Evolutionary conservation across 805 yeast species (phyloP), one percentile per base, ranked within the genome.

Genomic region (Cyberlindnera petersonii): DNA sequence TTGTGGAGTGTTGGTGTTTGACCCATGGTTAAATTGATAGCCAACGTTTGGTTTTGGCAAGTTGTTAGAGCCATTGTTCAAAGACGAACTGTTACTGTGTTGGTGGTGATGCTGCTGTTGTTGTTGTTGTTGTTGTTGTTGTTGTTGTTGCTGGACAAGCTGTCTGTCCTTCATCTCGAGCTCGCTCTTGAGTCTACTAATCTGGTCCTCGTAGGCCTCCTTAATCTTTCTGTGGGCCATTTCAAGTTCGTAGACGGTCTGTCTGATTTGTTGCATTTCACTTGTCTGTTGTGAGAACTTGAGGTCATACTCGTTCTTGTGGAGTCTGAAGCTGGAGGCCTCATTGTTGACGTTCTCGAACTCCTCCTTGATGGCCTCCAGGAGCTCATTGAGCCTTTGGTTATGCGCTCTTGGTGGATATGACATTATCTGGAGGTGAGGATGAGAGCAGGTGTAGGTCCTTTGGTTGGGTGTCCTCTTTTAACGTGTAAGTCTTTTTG

Each of bases 201-300:
- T 84, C 65, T 91, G 98, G 55, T 86, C 95, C 63, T 91, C 97
- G 64, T 91, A 93, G 33, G 89, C 88, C 57, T 91, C 97, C 66
- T 91, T 89, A 75, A 93, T 85, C 59, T 86, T 86, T 52, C 95
- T 75, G 68, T 91, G 98, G 27, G 95, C 91, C 74, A 82, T 76
- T 63, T 91, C 97, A 55, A 91, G 74, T 60, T 93, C 98, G 58
- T 82, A 88, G 21, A 91, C 95, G 9, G 96, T 86, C 57, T 88
- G 94, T 56, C 96, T 77, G 42, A 91, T 88, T 60, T 86, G 95
- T 59, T 88, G 89, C 76, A 91, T 80, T 63, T 93, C 98, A 37
- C 82, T 84, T 41, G 87, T 81, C 64, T 91, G 97, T 65, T 89
- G 97, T 58, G 77, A 82, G 59, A 87, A 81, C 60, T 89, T 89